Evolutionary conservation across 148 eudicot species (phyloP).

Genomic region (Nyssa sinensis): DNA sequence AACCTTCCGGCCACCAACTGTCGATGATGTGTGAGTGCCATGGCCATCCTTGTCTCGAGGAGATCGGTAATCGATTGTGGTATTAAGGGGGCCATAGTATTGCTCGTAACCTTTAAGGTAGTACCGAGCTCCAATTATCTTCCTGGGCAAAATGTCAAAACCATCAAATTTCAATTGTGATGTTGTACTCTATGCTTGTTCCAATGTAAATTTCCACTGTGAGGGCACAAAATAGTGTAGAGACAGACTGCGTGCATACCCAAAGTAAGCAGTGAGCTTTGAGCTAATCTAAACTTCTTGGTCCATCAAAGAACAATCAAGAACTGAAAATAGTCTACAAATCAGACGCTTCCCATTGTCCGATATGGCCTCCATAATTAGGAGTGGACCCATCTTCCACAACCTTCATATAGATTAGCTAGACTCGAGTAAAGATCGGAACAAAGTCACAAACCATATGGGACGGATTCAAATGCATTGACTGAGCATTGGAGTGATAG

Average conservation of each 20-base stretch:
- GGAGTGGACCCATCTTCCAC: no score
- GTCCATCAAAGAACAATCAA: no score
- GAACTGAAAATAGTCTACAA: no score
- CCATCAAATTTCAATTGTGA: not conserved
- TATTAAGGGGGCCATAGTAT: constrained; percentile 58
- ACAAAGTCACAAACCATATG: not conserved
- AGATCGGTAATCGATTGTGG: constrained; percentile 53
- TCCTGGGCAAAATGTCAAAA: constrained; percentile 37
- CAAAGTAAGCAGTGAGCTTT: no score
- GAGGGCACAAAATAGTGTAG: no score
- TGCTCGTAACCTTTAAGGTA: constrained; percentile 71
- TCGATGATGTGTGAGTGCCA: constrained; percentile 92
- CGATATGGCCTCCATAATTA: no score
- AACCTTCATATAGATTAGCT: not conserved
- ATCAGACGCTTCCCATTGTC: no score
- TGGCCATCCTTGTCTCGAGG: constrained; percentile 90
- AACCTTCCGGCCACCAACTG: constrained; percentile 65
- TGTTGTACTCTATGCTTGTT: not conserved
- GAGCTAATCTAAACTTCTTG: no score
- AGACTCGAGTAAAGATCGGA: not conserved
- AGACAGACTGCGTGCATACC: no score
- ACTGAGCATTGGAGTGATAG: not conserved
- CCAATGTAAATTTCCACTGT: not conserved
- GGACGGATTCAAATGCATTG: not conserved
- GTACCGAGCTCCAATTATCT: constrained; percentile 85